phyloP scores from a whole-genome alignment of 2,329 filamentous ascomycete species.

The Xylaria sp. region DNA sequence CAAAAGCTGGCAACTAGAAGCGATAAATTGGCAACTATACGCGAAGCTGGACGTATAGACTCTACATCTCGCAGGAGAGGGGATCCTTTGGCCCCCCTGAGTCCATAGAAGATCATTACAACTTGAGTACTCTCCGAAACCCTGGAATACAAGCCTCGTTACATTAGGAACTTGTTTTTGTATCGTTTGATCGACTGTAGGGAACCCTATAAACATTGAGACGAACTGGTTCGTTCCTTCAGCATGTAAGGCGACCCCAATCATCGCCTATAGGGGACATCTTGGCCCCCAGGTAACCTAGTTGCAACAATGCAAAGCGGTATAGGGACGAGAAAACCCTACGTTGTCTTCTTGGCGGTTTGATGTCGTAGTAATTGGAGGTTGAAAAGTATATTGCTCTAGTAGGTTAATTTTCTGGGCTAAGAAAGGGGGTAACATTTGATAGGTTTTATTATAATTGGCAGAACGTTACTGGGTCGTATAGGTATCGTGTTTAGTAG shows the following conservation, averaged over 20 bases:
- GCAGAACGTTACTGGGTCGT: background rate
- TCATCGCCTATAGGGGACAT: background rate
- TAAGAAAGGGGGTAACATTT: background rate
- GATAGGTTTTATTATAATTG: background rate
- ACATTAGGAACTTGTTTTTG: background rate
- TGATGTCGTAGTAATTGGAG: background rate
- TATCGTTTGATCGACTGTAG: background rate
- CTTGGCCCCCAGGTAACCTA: background rate
- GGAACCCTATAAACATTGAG: background rate
- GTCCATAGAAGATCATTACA: too few relatives aligned
- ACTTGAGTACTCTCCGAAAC: too few relatives aligned
- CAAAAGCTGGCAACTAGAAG: too few relatives aligned
- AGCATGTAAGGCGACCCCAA: background rate
- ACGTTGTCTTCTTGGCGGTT: background rate
- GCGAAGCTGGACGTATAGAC: background rate
- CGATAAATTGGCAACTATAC: too few relatives aligned
- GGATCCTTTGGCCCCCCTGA: too few relatives aligned
- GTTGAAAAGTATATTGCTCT: background rate
- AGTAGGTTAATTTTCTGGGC: background rate
- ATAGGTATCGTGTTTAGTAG: background rate
- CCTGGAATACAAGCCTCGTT: too few relatives aligned
- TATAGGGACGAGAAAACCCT: background rate
- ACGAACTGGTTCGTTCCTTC: background rate
- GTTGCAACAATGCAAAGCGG: background rate
- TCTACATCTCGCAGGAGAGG: too few relatives aligned